Base-by-base conservation (phyloP, 345 rosid genomes). In the Lepidium africanum region DNA sequence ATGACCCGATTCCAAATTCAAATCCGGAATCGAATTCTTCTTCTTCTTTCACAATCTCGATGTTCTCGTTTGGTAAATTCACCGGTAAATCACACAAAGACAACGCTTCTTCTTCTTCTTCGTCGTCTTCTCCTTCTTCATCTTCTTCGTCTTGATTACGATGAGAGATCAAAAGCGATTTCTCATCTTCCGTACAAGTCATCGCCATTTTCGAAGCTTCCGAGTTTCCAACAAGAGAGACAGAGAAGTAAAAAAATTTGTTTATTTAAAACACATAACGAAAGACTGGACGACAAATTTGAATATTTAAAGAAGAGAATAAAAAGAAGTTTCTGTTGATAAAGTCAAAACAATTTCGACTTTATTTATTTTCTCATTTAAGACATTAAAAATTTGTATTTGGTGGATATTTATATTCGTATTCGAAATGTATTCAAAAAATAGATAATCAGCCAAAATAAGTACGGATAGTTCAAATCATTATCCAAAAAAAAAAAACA, bases 51-150 rank as follows among this genome's bases (percentile, higher is more conserved):
- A 5, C 37, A 5, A 23, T 40, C 6, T 59, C 64, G 21, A 12
- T 8, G 0, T 40, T 9, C 17, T 56, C 74, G 5, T 38, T 51
- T 12, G 70, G 33, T 69, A 67, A 77, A 73, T 69, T 76, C 47
- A 81, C 66, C 17, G 92, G 92, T 32, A 89, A 48, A 80, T 90
- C 96, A 75, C 80, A 80, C 2, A 87, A 72, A 2, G 96, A 90
- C 61, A 90, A 74, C 43, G 93, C 77, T 78, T 90, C 93, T 36
- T 85, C 96, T 21, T 83, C 90, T 1, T 75, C 49, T 0, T 30
- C 69, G 19, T 52, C 39, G 9, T 58, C 59, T 15, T 27, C 25
- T 50, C 25, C 27, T 0, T 59, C 27, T 0, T 59, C 63, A 3
- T 39, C 66, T 15, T 51, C 27, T 1, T 65, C 41, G 0, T 38